These are phyloP conservation scores for Arthrobotrys musiformis DNA, from an alignment of 2,329 filamentous ascomycete species.

Conservation along the genomic window DNA sequence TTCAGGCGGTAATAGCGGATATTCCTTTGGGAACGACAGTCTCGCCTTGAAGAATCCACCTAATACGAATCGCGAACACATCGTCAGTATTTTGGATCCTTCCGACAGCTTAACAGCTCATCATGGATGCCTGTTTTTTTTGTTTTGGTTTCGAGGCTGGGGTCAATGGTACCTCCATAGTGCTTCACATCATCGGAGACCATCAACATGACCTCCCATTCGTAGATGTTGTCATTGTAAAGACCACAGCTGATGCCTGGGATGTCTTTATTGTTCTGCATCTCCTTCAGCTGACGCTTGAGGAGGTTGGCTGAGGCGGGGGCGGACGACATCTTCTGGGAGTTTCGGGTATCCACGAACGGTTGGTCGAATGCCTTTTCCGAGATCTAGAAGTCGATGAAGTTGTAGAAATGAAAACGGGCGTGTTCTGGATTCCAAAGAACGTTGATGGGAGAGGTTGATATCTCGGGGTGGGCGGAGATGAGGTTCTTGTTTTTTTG, in stretches of 20 bases:
- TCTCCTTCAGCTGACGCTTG: slow-evolving; percentile 87
- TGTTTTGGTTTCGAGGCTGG: not conserved
- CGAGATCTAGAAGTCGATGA: not conserved
- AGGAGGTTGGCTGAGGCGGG: slow-evolving; percentile 77
- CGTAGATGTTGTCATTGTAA: slow-evolving; percentile 85
- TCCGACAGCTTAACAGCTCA: too few relatives aligned
- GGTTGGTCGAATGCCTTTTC: not conserved
- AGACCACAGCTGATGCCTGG: slow-evolving; percentile 94
- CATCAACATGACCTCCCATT: slow-evolving; percentile 99
- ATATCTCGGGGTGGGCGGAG: not conserved
- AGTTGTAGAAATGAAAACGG: not conserved
- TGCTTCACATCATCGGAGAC: slow-evolving; percentile 92
- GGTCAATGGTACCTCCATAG: slow-evolving; percentile 77
- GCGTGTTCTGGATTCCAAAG: not conserved
- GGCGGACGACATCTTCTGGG: slow-evolving; percentile 45
- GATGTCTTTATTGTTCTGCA: slow-evolving; percentile 89
- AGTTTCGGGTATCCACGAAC: not conserved
- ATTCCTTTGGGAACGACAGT: slow-evolving; percentile 83
- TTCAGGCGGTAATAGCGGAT: slow-evolving; percentile 86
- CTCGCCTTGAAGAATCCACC: slow-evolving; percentile 92
- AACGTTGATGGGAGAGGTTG: not conserved
- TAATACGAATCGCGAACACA: slow-evolving; percentile 62
- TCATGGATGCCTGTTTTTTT: not conserved
- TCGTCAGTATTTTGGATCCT: slow-evolving; percentile 6
- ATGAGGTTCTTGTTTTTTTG: too few relatives aligned